Conservation (phyloP, 352 stramenopile genomes). For the Phytophthora chlamydospora region DNA sequence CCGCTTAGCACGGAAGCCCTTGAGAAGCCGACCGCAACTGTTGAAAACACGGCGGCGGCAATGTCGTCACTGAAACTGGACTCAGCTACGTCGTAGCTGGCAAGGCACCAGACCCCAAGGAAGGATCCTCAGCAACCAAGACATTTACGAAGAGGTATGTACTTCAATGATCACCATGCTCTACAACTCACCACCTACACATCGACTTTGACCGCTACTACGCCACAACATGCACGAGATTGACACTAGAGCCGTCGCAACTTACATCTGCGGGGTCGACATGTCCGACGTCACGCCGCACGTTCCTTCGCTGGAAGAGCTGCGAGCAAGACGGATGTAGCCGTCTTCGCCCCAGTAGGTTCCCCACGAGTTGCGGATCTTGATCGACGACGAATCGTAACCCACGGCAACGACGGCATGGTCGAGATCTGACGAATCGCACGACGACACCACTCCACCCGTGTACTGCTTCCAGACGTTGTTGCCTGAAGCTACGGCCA, state of each 20-base stretch:
- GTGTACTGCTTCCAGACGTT: conserved; percentile 98
- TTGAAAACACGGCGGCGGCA: conserved; percentile 21
- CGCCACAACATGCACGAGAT: conserved; percentile 12
- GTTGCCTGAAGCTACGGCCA: conserved; percentile 95
- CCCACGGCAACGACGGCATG: conserved; percentile 97
- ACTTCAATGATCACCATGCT: conserved; percentile 4
- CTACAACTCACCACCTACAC: conserved; percentile 14
- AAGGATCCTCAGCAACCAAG: conserved; percentile 5
- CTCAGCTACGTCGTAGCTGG: conserved; percentile 2
- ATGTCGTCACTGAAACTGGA: conserved; percentile 25
- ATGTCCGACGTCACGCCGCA: conserved; percentile 60
- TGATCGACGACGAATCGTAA: conserved; percentile 92
- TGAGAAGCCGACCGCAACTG: conserved; percentile 5
- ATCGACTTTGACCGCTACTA: conserved; percentile 10
- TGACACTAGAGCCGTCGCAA: neutral
- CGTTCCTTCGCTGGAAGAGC: conserved; percentile 53
- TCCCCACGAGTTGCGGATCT: conserved; percentile 99
- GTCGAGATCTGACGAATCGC: conserved; percentile 90
- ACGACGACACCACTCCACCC: conserved; percentile 86
- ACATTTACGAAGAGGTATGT: conserved; percentile 7
- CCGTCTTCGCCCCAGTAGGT: conserved; percentile 77
- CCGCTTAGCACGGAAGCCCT: conserved; percentile 32
- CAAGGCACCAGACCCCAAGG: neutral
- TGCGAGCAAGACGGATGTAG: conserved; percentile 92
- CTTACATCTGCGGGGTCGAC: conserved; percentile 43